phyloP scores from a whole-genome alignment of 768 basidiomycete species.

The Auricularia sp. region DNA sequence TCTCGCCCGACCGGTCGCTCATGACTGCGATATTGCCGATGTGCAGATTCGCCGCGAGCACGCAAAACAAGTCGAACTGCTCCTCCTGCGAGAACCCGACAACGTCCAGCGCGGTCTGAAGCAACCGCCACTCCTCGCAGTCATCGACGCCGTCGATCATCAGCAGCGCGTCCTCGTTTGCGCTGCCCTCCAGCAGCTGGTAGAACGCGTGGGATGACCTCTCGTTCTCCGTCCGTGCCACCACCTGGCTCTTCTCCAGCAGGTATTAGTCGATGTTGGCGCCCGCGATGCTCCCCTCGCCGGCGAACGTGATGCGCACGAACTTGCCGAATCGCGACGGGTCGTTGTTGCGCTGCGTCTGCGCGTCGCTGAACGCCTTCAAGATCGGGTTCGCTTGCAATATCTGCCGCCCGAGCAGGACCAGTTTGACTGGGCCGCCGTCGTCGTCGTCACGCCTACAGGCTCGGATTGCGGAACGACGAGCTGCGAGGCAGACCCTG shows the following conservation, averaged over 20 bases:
- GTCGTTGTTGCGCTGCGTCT: conserved; percentile 96
- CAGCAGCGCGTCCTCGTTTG: conserved; percentile 63
- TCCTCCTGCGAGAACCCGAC: conserved; percentile 82
- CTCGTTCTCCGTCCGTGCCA: conserved; percentile 78
- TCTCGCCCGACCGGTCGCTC: conserved; percentile 65
- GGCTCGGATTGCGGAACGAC: conserved; percentile 45
- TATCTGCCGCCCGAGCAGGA: conserved; percentile 90
- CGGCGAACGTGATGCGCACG: conserved; percentile 87
- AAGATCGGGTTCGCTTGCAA: conserved; percentile 95
- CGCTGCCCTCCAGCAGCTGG: conserved; percentile 75
- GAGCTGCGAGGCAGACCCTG: conserved; percentile 61
- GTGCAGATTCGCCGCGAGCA: conserved; percentile 88
- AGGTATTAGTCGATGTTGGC: conserved; percentile 99
- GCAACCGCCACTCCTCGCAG: conserved; percentile 69
- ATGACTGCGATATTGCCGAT: conserved; percentile 87
- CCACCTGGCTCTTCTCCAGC: conserved; percentile 93
- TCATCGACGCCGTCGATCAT: conserved; percentile 97
- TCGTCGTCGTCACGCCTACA: conserved; percentile 14
- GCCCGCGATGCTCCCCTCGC: conserved; percentile 89
- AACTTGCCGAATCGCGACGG: conserved; percentile 99
- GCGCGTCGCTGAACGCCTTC: conserved; percentile 97
- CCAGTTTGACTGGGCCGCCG: conserved; percentile 69
- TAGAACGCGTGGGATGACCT: conserved; percentile 97
- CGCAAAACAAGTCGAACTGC: conserved; percentile 84
- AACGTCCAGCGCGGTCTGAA: conserved; percentile 69